Evolutionary conservation across 345 rosid genomes (phyloP).

Genomic region (Linum usitatissimum): DNA sequence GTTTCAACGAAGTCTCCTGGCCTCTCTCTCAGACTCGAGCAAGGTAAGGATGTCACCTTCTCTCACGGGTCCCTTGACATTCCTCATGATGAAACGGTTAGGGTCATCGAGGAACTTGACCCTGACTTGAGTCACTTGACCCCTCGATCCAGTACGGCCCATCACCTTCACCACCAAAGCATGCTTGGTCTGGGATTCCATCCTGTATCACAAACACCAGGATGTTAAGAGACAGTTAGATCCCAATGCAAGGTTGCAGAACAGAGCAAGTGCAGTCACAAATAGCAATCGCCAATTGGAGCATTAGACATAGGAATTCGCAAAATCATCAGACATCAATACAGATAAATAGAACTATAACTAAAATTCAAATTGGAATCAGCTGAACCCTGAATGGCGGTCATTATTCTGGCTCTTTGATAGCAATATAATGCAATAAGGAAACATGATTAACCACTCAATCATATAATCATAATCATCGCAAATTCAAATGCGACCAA

Average conservation of each 20-base stretch:
- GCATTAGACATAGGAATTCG: too few relatives aligned
- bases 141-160: slow-evolving; percentile 87
- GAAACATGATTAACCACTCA: too few relatives aligned
- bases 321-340: too few relatives aligned
- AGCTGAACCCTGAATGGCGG: too few relatives aligned
- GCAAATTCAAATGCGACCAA: too few relatives aligned
- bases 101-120: slow-evolving; percentile 62
- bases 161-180: slow-evolving; percentile 78
- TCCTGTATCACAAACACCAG: background rate
- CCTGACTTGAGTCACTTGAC: slow-evolving; percentile 84
- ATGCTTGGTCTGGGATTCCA: slow-evolving; percentile 39
- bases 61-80: slow-evolving; percentile 78
- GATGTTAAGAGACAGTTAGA: background rate
- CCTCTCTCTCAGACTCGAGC: slow-evolving; percentile 80
- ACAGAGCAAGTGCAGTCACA: background rate
- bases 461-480: too few relatives aligned
- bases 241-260: background rate
- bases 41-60: slow-evolving; percentile 75
- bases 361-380: too few relatives aligned
- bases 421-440: too few relatives aligned
- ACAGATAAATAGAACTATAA: too few relatives aligned
- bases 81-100: slow-evolving; percentile 73
- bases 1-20: slow-evolving; percentile 57
- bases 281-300: too few relatives aligned
- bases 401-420: too few relatives aligned